phyloP scores from a whole-genome alignment of 768 basidiomycete genomes.

The Phanerochaete sordida region DNA sequence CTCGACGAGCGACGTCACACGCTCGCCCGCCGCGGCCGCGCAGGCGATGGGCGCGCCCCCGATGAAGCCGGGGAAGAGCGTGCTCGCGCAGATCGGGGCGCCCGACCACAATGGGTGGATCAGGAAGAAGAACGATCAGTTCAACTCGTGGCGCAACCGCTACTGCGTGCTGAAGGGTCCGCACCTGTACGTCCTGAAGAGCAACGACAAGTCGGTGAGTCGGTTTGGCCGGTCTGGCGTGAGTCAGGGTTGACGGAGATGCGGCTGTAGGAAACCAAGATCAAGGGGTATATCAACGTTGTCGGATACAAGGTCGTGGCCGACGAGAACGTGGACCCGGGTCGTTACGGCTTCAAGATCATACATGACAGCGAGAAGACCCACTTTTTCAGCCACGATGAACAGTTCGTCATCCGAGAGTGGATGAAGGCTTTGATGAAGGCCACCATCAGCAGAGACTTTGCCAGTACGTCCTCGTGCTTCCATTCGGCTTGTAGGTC shows the following conservation, averaged over 20 bases:
- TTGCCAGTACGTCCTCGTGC: conserved; percentile 57
- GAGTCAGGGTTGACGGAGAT: neutral
- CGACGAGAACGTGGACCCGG: conserved; percentile 89
- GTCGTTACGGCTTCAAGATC: conserved; percentile 92
- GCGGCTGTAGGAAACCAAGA: conserved; percentile 71
- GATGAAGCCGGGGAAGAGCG: conserved; percentile 54
- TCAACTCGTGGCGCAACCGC: conserved; percentile 88
- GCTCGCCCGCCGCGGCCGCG: conserved; percentile 6
- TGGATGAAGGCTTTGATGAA: conserved; percentile 99
- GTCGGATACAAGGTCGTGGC: conserved; percentile 89
- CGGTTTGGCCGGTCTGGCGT: neutral
- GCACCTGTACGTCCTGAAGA: conserved; percentile 84
- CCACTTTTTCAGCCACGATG: conserved; percentile 90
- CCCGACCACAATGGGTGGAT: conserved; percentile 93
- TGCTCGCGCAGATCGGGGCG: conserved; percentile 86
- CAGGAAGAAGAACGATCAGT: conserved; percentile 92
- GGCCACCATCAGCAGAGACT: conserved; percentile 93
- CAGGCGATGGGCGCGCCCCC: conserved; percentile 8
- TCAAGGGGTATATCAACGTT: conserved; percentile 95
- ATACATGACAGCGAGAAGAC: conserved; percentile 85
- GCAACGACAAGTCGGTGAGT: conserved; percentile 56
- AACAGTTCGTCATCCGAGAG: conserved; percentile 79
- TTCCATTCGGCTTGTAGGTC: neutral
- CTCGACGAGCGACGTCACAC: conserved; percentile 14
- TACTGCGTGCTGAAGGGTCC: conserved; percentile 93